These are phyloP conservation scores for Colletotrichum sp. DNA, from an alignment of 2,329 filamentous ascomycete species.

Conservation along the genomic window DNA sequence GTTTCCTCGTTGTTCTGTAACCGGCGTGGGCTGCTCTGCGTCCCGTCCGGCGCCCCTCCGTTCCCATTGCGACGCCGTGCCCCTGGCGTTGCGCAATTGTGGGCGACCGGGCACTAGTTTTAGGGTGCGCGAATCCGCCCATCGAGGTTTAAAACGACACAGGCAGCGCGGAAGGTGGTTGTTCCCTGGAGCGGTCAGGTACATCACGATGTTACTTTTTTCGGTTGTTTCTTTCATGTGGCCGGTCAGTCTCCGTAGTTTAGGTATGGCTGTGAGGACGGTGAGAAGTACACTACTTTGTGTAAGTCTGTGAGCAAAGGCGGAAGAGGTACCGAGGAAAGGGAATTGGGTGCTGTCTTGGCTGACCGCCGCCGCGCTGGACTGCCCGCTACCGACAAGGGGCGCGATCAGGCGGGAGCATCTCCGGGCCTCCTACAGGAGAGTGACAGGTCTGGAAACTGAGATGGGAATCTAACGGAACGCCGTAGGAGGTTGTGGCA, in stretches of 20 bases:
- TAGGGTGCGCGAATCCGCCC: not conserved
- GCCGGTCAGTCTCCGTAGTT: not conserved
- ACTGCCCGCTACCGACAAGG: not conserved
- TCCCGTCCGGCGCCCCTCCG: not conserved
- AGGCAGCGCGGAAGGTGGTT: not conserved
- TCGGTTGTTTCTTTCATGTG: not conserved
- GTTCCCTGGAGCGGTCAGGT: slow-evolving; percentile 9
- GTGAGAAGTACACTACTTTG: not conserved
- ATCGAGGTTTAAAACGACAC: not conserved
- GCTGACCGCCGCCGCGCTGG: not conserved
- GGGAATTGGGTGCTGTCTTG: not conserved
- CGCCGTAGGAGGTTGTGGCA: not conserved
- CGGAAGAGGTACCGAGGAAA: not conserved
- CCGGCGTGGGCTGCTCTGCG: not conserved
- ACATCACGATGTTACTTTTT: not conserved
- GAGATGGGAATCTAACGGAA: not conserved
- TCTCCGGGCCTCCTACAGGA: not conserved
- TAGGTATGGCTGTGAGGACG: not conserved
- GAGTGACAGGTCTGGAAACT: not conserved
- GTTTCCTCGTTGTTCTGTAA: not conserved
- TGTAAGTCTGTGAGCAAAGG: not conserved
- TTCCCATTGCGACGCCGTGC: slow-evolving; percentile 13
- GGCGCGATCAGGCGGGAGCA: not conserved
- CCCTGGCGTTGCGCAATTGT: slow-evolving; percentile 17
- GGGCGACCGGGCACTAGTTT: slow-evolving; percentile 2